Percentiles rank a stretch among this genome's conserved stretches.
These are phyloP conservation scores for Phytophthora niederhauseri DNA, from an alignment of 352 stramenopile genomes.

Conservation along the genomic window DNA sequence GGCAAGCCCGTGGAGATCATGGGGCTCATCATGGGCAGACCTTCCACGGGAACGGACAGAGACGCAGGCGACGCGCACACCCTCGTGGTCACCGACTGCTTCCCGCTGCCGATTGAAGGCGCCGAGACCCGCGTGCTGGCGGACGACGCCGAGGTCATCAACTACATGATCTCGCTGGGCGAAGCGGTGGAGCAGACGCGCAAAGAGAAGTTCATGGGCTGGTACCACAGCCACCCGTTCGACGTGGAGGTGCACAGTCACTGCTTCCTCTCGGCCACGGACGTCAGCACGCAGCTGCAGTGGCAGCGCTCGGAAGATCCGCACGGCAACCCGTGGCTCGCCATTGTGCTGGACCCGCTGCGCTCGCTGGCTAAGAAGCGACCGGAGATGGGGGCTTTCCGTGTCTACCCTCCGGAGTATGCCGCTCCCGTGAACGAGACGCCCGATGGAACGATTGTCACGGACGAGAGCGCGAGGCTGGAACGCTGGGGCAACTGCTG, in stretches of 20 bases:
- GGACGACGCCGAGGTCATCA: conserved; percentile 98
- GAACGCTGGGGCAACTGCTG: conserved; percentile 97
- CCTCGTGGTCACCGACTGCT: conserved; percentile 98
- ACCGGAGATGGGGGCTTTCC: conserved; percentile 97
- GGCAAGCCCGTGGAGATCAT: conserved; percentile 99
- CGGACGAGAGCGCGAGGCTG: conserved; percentile 92
- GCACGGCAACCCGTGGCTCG: conserved; percentile 96
- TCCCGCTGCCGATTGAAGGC: conserved; percentile 97
- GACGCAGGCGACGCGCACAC: conserved; percentile 92
- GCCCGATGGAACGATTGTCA: conserved; percentile 95
- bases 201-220: conserved; percentile 99
- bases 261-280: conserved; percentile 98
- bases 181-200: conserved; percentile 95
- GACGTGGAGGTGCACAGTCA: conserved; percentile 96
- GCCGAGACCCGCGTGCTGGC: conserved; percentile 96
- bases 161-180: conserved; percentile 99
- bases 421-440: conserved; percentile 93
- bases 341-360: conserved; percentile 98
- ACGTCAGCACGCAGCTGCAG: conserved; percentile 97
- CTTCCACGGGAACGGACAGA: conserved; percentile 77
- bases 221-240: conserved; percentile 99
- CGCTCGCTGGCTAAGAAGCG: conserved; percentile 93
- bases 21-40: conserved; percentile 97
- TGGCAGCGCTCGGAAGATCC: conserved; percentile 98
- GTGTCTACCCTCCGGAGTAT: conserved; percentile 98